A percentile compares a stretch with the other conserved stretches of the same genome.
Evolutionary conservation across 164 flowering plant species (phyloP).

Genomic region (Tetracentron sinense): DNA sequence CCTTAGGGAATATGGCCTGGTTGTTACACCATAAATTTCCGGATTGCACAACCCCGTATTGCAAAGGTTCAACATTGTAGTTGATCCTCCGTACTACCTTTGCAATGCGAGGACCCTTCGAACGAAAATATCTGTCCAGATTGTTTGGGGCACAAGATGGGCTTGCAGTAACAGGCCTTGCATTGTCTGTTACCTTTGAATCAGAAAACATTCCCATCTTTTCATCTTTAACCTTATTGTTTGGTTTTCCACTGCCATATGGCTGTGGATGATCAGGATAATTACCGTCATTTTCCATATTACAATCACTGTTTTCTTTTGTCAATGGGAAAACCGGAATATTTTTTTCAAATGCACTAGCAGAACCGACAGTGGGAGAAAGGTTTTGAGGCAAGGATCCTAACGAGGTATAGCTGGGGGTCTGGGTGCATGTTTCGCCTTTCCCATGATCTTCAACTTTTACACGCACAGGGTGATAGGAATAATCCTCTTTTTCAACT

Average conservation of each 20-base stretch:
- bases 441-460: slow-evolving; percentile 23
- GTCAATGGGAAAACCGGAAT: slow-evolving; percentile 10
- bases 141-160: slow-evolving; percentile 42
- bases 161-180: slow-evolving; percentile 22
- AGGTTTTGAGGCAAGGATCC: slow-evolving; percentile 12
- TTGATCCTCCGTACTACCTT: slow-evolving; percentile 78
- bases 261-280: slow-evolving; percentile 16
- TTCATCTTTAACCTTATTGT: slow-evolving; percentile 26
- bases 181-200: slow-evolving; percentile 25
- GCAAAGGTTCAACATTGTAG: slow-evolving; percentile 76
- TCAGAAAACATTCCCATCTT: slow-evolving; percentile 22
- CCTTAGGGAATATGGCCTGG: slow-evolving; percentile 81
- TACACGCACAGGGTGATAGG: slow-evolving; percentile 5
- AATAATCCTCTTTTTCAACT: slow-evolving; percentile 18
- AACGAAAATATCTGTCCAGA: slow-evolving; percentile 50
- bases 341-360: slow-evolving; percentile 17
- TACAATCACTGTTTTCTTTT: slow-evolving; percentile 18
- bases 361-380: no score
- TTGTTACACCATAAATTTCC: slow-evolving; percentile 78
- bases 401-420: neutral
- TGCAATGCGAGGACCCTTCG: slow-evolving; percentile 93
- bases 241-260: slow-evolving; percentile 22
- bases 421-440: slow-evolving; percentile 7
- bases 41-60: slow-evolving; percentile 57
- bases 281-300: slow-evolving; percentile 17